These are phyloP conservation scores for Penicillium sp. DNA, from an alignment of 2,329 filamentous ascomycete species.

Conservation along the genomic window DNA sequence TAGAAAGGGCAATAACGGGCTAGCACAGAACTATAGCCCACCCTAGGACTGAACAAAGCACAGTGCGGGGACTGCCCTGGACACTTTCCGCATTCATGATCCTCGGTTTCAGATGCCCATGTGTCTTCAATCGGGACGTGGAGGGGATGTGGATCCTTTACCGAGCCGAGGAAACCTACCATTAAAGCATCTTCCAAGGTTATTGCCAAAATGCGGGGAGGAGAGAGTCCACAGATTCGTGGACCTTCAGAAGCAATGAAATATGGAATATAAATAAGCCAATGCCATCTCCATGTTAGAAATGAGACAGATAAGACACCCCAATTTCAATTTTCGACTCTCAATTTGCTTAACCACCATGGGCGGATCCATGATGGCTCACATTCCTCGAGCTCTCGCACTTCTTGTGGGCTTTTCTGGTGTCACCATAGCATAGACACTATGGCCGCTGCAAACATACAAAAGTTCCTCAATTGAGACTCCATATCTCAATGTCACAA, in stretches of 20 bases:
- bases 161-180: background rate
- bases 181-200: background rate
- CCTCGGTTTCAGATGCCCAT: background rate
- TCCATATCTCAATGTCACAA: constrained; percentile 23
- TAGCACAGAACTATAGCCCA: background rate
- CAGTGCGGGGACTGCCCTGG: background rate
- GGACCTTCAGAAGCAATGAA: background rate
- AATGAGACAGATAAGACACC: too few relatives aligned
- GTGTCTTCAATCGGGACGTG: background rate
- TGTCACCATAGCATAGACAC: constrained; percentile 1
- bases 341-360: background rate
- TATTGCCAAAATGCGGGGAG: background rate
- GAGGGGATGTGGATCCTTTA: background rate
- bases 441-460: constrained; percentile 24
- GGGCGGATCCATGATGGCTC: background rate
- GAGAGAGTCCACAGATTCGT: background rate
- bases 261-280: background rate
- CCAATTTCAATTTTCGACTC: background rate
- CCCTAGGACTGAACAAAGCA: background rate
- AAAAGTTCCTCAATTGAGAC: constrained; percentile 15
- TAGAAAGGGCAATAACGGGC: background rate
- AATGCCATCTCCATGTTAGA: background rate
- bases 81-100: background rate
- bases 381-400: constrained; percentile 2
- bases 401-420: constrained; percentile 5